A percentile compares a stretch with the other conserved stretches of the same genome.
phyloP scores from a whole-genome alignment of 2,329 filamentous ascomycete genomes.

The Dendryphion nanum region DNA sequence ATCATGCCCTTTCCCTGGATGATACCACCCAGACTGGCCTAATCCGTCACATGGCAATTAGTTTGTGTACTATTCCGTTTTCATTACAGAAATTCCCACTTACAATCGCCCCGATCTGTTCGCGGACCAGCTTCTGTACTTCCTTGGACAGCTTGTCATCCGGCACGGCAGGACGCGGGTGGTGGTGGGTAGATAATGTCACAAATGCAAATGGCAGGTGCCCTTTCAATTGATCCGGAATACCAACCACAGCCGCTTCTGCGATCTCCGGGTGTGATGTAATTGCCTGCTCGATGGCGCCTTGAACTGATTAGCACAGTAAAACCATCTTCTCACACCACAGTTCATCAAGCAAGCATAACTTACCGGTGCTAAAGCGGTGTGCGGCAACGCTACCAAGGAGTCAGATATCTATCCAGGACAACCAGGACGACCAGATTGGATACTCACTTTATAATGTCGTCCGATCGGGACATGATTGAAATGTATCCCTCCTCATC shows the following conservation, averaged over 20 bases:
- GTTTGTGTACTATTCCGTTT: no score
- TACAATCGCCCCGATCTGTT: slow-evolving; percentile 85
- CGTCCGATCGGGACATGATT: slow-evolving; percentile 68
- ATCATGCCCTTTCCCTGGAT: slow-evolving; percentile 85
- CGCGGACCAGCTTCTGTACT: slow-evolving; percentile 70
- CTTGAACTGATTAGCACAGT: slow-evolving; percentile 46
- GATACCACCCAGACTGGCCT: slow-evolving; percentile 79
- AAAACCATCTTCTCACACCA: neutral
- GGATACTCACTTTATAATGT: slow-evolving; percentile 97
- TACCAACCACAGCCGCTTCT: slow-evolving; percentile 82
- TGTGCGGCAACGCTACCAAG: slow-evolving; percentile 94
- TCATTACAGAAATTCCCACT: no score
- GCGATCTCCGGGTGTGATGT: slow-evolving; percentile 75
- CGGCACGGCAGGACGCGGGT: slow-evolving; percentile 53
- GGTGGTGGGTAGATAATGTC: slow-evolving; percentile 54
- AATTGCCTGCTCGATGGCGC: slow-evolving; percentile 87
- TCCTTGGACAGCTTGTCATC: slow-evolving; percentile 55
- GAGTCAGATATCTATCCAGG: no score
- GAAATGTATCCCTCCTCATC: slow-evolving; percentile 69
- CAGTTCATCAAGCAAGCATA: neutral
- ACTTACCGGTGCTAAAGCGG: slow-evolving; percentile 77
- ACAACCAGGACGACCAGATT: no score
- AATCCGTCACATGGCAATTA: no score
- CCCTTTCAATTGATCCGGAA: slow-evolving; percentile 83
- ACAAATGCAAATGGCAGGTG: slow-evolving; percentile 91